Evolutionary conservation across 352 stramenopile genomes (phyloP).

Genomic region (Globisporangium emineosum): DNA sequence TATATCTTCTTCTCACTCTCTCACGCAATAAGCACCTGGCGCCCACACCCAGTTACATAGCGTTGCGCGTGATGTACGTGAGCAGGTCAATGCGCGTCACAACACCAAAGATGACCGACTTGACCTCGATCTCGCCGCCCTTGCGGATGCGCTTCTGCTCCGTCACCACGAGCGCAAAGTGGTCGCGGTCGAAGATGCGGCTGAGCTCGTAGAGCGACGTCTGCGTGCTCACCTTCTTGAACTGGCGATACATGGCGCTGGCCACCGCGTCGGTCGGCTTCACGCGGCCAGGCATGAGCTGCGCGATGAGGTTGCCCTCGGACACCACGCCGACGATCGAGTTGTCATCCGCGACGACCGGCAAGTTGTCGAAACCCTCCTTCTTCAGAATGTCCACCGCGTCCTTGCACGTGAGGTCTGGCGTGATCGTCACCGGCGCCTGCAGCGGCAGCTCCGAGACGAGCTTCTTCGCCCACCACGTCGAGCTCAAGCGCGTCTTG

Average conservation of each 20-base stretch:
- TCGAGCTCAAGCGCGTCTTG: conserved; percentile 74
- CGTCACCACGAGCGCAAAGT: conserved; percentile 91
- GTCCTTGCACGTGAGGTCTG: conserved; percentile 84
- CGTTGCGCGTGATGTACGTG: conserved; percentile 88
- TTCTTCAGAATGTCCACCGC: conserved; percentile 92
- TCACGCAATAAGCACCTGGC: too few species aligned
- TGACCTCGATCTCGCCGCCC: conserved; percentile 51
- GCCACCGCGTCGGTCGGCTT: conserved; percentile 76
- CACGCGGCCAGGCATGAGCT: conserved; percentile 85
- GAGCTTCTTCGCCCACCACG: conserved; percentile 92
- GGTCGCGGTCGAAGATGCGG: conserved; percentile 94
- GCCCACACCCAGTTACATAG: too few species aligned
- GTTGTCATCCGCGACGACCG: conserved; percentile 67
- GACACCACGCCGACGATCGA: conserved; percentile 92
- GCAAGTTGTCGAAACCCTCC: conserved; percentile 85
- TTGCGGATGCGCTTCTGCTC: conserved; percentile 26
- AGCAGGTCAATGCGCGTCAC: conserved; percentile 96
- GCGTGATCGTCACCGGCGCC: conserved; percentile 85
- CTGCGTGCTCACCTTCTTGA: conserved; percentile 88
- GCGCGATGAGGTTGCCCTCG: conserved; percentile 93
- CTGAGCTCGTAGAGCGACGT: conserved; percentile 89
- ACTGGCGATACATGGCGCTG: conserved; percentile 93
- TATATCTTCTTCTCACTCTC: conserved; percentile 2
- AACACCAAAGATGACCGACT: conserved; percentile 82
- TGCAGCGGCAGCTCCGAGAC: conserved; percentile 73